Percentiles rank a stretch among this genome's conserved stretches.
Conservation (phyloP, 1,139 yeast species). For the Suhomyces coccinellae region DNA sequence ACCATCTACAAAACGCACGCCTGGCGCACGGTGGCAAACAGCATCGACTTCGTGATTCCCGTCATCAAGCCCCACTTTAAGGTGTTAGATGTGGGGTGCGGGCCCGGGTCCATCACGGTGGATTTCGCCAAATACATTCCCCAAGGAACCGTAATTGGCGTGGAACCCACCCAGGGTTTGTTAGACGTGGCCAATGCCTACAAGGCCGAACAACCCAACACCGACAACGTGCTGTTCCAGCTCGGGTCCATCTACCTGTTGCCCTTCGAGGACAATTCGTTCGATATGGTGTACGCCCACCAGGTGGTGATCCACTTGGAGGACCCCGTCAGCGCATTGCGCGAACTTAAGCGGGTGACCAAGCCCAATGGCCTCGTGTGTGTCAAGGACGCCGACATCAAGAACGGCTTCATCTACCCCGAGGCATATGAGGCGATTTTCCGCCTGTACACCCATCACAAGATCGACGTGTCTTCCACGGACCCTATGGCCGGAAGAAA, state of each 20-base stretch:
- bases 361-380: slow-evolving; percentile 21
- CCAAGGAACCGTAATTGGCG: slow-evolving; percentile 31
- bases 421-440: slow-evolving; percentile 17
- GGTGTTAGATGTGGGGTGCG: slow-evolving; percentile 45
- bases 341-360: slow-evolving; percentile 13
- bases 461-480: slow-evolving; percentile 16
- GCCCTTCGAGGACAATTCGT: slow-evolving; percentile 35
- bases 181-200: slow-evolving; percentile 26
- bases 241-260: slow-evolving; percentile 32
- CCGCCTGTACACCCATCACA: slow-evolving; percentile 10
- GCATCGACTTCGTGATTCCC: slow-evolving; percentile 30
- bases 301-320: slow-evolving; percentile 41
- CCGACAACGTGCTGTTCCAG: slow-evolving; percentile 27
- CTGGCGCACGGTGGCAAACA: slow-evolving; percentile 37
- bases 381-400: slow-evolving; percentile 33
- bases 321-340: slow-evolving; percentile 23
- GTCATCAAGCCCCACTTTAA: slow-evolving; percentile 26
- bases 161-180: slow-evolving; percentile 35
- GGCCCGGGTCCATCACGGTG: slow-evolving; percentile 43
- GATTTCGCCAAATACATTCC: slow-evolving; percentile 35
- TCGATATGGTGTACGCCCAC: slow-evolving; percentile 41
- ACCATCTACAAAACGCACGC: slow-evolving; percentile 31
- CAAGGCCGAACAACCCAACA: slow-evolving; percentile 9
- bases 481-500: slow-evolving; percentile 19
- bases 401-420: slow-evolving; percentile 22